Evolutionary conservation across 768 basidiomycete species (phyloP).

Genomic region (Hygrocybe coccinea): DNA sequence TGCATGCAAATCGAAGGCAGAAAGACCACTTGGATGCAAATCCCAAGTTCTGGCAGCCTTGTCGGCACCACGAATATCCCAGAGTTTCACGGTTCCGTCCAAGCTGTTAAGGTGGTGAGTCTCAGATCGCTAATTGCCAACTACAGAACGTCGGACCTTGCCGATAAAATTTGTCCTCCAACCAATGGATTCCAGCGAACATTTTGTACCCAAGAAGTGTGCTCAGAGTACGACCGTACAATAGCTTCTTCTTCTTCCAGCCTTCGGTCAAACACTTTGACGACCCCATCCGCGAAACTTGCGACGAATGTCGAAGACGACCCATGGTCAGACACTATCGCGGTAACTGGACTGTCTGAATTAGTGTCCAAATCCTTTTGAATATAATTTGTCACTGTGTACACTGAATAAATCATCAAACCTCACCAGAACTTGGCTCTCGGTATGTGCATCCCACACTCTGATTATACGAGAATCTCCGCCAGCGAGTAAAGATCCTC

Average conservation of each 20-base stretch:
- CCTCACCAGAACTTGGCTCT: conserved; percentile 67
- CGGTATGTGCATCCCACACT: conserved; percentile 93
- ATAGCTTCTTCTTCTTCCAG: conserved; percentile 78
- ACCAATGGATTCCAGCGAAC: conserved; percentile 77
- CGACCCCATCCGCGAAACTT: conserved; percentile 86
- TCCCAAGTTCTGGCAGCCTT: conserved; percentile 58
- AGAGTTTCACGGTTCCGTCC: conserved; percentile 86
- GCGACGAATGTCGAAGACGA: conserved; percentile 78
- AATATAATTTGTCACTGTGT: not conserved
- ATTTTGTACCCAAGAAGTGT: conserved; percentile 85
- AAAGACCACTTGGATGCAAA: conserved; percentile 64
- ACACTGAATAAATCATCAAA: not conserved
- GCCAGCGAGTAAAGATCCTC: conserved; percentile 80
- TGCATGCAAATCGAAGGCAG: conserved; percentile 83
- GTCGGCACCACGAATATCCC: conserved; percentile 75
- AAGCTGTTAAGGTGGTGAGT: conserved; percentile 43
- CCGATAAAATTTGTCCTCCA: conserved; percentile 72
- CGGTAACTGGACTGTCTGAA: conserved; percentile 84
- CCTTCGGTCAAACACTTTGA: conserved; percentile 91
- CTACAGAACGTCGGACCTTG: conserved; percentile 53
- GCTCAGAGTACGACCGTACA: conserved; percentile 69
- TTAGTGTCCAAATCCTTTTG: conserved; percentile 82
- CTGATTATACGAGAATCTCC: conserved; percentile 87
- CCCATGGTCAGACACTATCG: conserved; percentile 72
- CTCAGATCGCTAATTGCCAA: not conserved